Percentiles rank a stretch among this genome's conserved stretches.
Evolutionary conservation across 1,139 yeast species (phyloP).

Genomic region (Lodderomyces orthopsilosis): DNA sequence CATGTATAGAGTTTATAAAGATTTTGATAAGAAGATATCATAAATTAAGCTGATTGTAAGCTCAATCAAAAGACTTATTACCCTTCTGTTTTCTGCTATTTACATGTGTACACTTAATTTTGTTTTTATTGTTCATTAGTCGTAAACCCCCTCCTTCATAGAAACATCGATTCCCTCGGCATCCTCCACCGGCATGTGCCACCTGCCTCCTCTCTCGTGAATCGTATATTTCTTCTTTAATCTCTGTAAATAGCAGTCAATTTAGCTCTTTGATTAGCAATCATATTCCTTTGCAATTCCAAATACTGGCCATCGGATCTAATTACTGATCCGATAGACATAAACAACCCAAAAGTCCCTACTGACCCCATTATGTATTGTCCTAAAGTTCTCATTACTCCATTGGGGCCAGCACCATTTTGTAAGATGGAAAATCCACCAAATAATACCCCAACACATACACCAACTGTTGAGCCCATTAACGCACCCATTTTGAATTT

Average conservation of each 20-base stretch:
- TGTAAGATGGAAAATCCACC: constrained; percentile 91
- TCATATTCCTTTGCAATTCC: constrained; percentile 39
- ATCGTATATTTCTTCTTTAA: constrained; percentile 8
- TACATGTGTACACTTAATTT: constrained; percentile 3
- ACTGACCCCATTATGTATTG: constrained; percentile 96
- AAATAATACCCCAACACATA: constrained; percentile 90
- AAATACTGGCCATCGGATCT: constrained; percentile 65
- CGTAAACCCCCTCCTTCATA: background rate
- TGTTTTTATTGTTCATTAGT: background rate
- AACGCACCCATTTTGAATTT: constrained; percentile 97
- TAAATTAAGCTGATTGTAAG: too few relatives aligned
- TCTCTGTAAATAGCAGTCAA: constrained; percentile 31
- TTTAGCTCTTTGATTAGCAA: constrained; percentile 35
- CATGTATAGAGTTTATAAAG: constrained; percentile 9
- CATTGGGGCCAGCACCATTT: constrained; percentile 98
- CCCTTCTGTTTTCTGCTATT: constrained; percentile 3
- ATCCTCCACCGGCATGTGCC: background rate
- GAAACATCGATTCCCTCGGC: background rate
- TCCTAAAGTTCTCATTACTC: constrained; percentile 93
- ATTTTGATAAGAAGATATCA: too few relatives aligned
- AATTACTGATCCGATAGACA: constrained; percentile 93
- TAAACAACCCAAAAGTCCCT: constrained; percentile 92
- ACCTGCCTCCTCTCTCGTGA: background rate
- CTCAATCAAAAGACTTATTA: too few relatives aligned
- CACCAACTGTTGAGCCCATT: constrained; percentile 97